Conservation (phyloP, 306 rosid genomes). For the Dryas alaskensis region DNA sequence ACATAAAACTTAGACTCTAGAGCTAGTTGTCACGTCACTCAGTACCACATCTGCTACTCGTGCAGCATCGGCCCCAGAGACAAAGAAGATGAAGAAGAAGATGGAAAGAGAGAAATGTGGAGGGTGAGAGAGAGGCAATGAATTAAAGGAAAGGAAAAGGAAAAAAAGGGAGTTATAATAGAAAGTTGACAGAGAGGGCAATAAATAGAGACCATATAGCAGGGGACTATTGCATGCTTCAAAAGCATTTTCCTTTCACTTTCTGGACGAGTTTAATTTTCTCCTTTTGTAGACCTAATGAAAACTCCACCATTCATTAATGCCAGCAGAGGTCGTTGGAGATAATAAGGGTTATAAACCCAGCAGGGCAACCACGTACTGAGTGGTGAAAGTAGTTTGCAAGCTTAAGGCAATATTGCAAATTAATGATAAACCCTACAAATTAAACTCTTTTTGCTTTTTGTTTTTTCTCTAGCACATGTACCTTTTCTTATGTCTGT, state of each 20-base stretch:
- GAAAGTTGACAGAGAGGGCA: neutral
- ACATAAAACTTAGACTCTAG: too few relatives aligned
- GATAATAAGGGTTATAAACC: neutral
- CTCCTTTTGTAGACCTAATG: too few relatives aligned
- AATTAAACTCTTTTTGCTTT: neutral
- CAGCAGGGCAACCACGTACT: neutral
- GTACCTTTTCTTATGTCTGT: too few relatives aligned
- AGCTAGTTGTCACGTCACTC: too few relatives aligned
- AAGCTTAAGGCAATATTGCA: neutral
- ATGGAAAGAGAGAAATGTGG: too few relatives aligned
- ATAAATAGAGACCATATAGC: neutral
- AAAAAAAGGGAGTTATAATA: conserved; percentile 21
- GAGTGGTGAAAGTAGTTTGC: too few relatives aligned
- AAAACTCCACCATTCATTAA: conserved; percentile 32
- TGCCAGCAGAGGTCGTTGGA: conserved; percentile 46
- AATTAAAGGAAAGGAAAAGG: neutral
- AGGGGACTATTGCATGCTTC: neutral
- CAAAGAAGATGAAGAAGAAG: neutral
- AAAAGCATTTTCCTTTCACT: too few relatives aligned
- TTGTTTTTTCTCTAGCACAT: neutral
- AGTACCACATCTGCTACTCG: too few relatives aligned
- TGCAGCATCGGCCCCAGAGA: too few relatives aligned
- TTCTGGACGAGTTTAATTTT: too few relatives aligned
- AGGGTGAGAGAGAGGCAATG: neutral
- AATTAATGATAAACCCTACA: neutral